A percentile compares a stretch with the other conserved stretches of the same genome.
Evolutionary conservation across 352 stramenopile genomes (phyloP).

Genomic region (Phytophthora europaea): DNA sequence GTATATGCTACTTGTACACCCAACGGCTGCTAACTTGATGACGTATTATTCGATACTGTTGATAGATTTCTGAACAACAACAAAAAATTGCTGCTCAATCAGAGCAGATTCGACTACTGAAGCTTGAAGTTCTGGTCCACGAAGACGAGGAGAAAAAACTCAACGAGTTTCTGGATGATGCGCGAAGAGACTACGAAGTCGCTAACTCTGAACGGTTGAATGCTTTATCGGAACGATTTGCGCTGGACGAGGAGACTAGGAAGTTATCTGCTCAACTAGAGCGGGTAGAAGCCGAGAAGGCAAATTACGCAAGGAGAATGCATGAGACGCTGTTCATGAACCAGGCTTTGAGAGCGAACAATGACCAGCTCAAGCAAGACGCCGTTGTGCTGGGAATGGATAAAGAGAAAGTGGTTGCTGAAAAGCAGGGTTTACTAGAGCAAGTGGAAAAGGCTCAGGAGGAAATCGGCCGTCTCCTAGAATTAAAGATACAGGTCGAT

Average conservation of each 20-base stretch:
- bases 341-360: constrained; percentile 65
- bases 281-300: constrained; percentile 63
- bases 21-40: background rate
- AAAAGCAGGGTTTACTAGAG: constrained; percentile 49
- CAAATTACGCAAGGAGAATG: constrained; percentile 70
- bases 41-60: background rate
- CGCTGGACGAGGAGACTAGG: constrained; percentile 73
- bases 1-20: background rate
- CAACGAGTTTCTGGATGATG: constrained; percentile 67
- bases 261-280: constrained; percentile 66
- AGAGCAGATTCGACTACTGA: constrained; percentile 69
- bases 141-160: constrained; percentile 76
- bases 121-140: constrained; percentile 75
- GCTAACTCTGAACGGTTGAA: constrained; percentile 77
- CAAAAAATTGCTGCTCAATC: constrained; percentile 31
- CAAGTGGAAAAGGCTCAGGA: constrained; percentile 43
- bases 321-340: constrained; percentile 86
- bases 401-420: constrained; percentile 57
- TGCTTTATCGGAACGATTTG: constrained; percentile 63
- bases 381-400: constrained; percentile 64
- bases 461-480: constrained; percentile 45
- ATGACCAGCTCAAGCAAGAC: constrained; percentile 76
- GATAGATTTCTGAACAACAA: constrained; percentile 57
- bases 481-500: constrained; percentile 53
- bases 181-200: constrained; percentile 69